Base-by-base conservation (phyloP, 2,329 filamentous ascomycete species). In the Trichoderma sp. region DNA sequence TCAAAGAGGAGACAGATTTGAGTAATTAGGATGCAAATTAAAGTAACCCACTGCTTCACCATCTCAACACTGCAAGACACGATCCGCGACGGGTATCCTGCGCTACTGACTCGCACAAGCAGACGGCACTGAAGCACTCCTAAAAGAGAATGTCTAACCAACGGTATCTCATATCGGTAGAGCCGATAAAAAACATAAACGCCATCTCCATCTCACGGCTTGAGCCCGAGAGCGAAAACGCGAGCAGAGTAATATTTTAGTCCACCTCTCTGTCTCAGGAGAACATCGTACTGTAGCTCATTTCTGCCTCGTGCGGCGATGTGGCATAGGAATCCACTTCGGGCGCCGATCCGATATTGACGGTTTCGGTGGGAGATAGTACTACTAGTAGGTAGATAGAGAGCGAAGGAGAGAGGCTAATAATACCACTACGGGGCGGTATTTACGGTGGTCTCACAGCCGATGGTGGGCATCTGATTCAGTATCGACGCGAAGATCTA, bases 191-290 rank as follows among this genome's bases (percentile, higher is more conserved):
- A 59, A 29, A 29, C 2, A 29, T 9, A 52, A 52, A 34, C 27
- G 57, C 57, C 57, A 48, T 19, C 9, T 27, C 3, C 13, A 27
- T 13, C 50, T 32, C 27, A n/a, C 22, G 29, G 32, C 27, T 54
- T 32, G 27, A 12, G 50, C 57, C n/a, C 57, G 39, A 5, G 27
- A 45, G n/a, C 48, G 25, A 29, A 29, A 27, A 60, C 37, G n/a
- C 39, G 27, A n/a, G 27, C 39, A 6, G 52, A 60, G 57, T 60
- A 60, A 48, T 54, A 60, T 60, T 48, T 32, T 60, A 45, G 57
- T 39, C 57, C 6, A 12, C 32, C 15, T 17, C 27, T 56, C 50
- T 25, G 37, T n/a, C 39, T 45, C 39, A 60, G 57, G 57, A 60
- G 37, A 48, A 32, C n/a, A 32, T 60, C 39, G 57, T n/a, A n/a